Evolutionary conservation across 495 filamentous ascomycete species (phyloP).

Genomic region (Penicillium subrubescens): DNA sequence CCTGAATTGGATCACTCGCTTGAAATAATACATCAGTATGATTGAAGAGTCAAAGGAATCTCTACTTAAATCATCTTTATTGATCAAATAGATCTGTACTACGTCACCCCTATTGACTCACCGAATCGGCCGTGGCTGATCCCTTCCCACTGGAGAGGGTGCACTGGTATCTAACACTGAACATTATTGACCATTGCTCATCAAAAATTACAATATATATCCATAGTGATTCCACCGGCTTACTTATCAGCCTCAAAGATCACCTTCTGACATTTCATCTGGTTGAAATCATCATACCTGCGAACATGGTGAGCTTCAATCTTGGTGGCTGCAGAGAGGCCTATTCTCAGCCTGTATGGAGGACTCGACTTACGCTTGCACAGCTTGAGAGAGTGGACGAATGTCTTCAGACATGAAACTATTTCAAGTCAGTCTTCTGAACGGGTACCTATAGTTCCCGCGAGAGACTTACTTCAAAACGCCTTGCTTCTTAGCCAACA

Average conservation of each 20-base stretch:
- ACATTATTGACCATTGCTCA: too few species aligned
- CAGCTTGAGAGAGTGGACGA: slow-evolving; percentile 38
- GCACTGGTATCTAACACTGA: too few species aligned
- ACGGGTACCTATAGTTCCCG: not conserved
- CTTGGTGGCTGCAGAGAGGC: not conserved
- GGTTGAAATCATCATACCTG: slow-evolving; percentile 41
- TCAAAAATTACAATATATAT: too few species aligned
- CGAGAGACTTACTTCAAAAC: slow-evolving; percentile 24
- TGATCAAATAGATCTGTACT: not conserved
- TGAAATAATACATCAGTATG: too few species aligned
- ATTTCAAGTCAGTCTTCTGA: slow-evolving; percentile 16
- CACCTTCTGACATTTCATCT: slow-evolving; percentile 40
- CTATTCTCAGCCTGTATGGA: not conserved
- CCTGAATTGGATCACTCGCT: not conserved
- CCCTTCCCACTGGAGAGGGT: not conserved
- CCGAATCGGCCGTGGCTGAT: not conserved
- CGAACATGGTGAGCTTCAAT: not conserved
- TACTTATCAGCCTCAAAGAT: slow-evolving; percentile 41
- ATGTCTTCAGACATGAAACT: slow-evolving; percentile 44
- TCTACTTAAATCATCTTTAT: not conserved
- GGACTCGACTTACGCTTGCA: slow-evolving; percentile 35
- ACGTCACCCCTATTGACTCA: not conserved
- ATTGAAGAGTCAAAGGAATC: too few species aligned
- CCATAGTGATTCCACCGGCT: not conserved
- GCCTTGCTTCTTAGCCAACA: slow-evolving; percentile 59